Conservation (phyloP, 1,284 basidiomycete species). For the Naganishia liquefaciens region DNA sequence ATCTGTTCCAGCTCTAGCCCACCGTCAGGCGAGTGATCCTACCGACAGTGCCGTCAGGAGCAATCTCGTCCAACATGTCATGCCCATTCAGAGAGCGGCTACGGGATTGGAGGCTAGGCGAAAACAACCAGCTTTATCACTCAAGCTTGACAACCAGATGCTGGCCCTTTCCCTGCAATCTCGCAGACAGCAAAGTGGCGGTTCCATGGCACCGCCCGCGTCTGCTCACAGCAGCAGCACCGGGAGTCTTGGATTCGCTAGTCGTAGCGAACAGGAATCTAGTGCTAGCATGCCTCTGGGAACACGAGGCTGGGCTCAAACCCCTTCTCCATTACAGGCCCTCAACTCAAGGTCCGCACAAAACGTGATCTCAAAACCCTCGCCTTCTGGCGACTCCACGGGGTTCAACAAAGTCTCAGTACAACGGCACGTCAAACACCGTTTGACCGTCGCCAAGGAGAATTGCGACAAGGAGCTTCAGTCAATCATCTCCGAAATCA, state of each 20-base stretch:
- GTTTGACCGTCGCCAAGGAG: conserved; percentile 88
- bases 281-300: conserved; percentile 43
- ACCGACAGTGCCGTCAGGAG: background rate
- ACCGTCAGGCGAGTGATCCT: conserved; percentile 15
- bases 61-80: background rate
- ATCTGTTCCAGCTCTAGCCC: background rate
- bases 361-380: conserved; percentile 18
- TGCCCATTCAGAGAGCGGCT: conserved; percentile 11
- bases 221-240: conserved; percentile 11
- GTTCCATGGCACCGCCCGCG: conserved; percentile 8
- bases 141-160: conserved; percentile 49
- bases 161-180: conserved; percentile 30
- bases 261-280: conserved; percentile 14
- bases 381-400: conserved; percentile 37
- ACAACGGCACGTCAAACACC: conserved; percentile 85
- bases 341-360: background rate
- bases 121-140: conserved; percentile 48
- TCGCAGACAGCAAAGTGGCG: conserved; percentile 29
- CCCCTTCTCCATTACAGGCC: conserved; percentile 43
- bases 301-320: conserved; percentile 47
- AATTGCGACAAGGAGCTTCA: conserved; percentile 94
- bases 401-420: conserved; percentile 66
- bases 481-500: conserved; percentile 88
- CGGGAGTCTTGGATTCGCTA: conserved; percentile 3
- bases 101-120: conserved; percentile 46